Evolutionary conservation across 2,329 filamentous ascomycete species (phyloP), one percentile per base, ranked within the genome.

Genomic region (Teratosphaeria zuluensis): DNA sequence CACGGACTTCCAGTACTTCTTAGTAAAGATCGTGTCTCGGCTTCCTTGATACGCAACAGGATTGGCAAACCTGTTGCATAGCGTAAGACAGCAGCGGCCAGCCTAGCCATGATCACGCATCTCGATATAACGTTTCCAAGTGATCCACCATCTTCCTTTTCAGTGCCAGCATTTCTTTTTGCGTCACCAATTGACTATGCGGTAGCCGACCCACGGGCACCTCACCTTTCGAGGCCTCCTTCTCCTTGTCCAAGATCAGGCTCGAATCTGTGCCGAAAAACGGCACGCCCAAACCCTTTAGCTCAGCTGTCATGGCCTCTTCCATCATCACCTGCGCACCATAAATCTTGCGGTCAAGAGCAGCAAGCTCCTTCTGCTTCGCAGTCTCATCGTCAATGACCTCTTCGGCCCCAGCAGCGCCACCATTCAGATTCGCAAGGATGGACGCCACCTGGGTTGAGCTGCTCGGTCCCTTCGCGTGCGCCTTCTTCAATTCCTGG

Each of bases 301-400:
- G 69, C 62, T 83, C 81, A 1, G 72, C 69, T 6, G 75, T 76
- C 71, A 86, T 81, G 14, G 80, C 79, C n/a, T 77, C 75, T 0
- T 80, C 77, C 84, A 88, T 86, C 11, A 81, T 75, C 48, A 72
- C 72, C 55, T 81, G 80, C 2, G 84, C 84, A 57, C 75, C 77
- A 64, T 86, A 81, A 16, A 88, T 81, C 66, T 88, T 88, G 56
- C 73, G 71, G 63, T 87, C 84, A 66, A 84, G 87, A 21, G 75
- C 75, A 32, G 74, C 68, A 7, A 88, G 71, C 68, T 88, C 85
- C 54, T 77, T 74, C 35, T 77, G 70, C 53, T 84, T 65, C 46
- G 65, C 63, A 1, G 60, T 57, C 53, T 66, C 63, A 7, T 33
- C 30, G 2, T 61, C 58, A 24, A 53, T 31, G 21, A 7, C 31